Evolutionary conservation across 352 stramenopile genomes (phyloP).

Genomic region (Thraustochytrium sp.): DNA sequence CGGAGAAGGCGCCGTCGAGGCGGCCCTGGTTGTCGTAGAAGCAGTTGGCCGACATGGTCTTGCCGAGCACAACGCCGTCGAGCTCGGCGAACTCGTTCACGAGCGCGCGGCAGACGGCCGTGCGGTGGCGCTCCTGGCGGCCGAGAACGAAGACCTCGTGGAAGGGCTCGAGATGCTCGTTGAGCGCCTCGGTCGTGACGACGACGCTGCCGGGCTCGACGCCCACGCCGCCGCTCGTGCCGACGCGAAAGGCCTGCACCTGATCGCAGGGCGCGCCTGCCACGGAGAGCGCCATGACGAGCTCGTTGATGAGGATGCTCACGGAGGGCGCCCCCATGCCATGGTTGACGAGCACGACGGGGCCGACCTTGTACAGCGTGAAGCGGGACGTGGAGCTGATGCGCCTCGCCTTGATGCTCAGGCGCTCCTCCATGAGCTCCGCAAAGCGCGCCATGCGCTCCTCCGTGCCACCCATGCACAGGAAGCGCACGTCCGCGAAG

Average conservation of each 20-base stretch:
- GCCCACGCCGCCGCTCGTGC: slow-evolving; percentile 67
- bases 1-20: slow-evolving; percentile 69
- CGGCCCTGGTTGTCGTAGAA: slow-evolving; percentile 74
- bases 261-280: slow-evolving; percentile 56
- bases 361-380: slow-evolving; percentile 69
- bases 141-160: slow-evolving; percentile 64
- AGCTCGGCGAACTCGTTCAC: slow-evolving; percentile 58
- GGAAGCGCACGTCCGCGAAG: slow-evolving; percentile 60
- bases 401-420: slow-evolving; percentile 57
- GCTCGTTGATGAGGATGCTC: slow-evolving; percentile 69
- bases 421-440: slow-evolving; percentile 56
- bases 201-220: slow-evolving; percentile 70
- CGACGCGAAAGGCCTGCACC: slow-evolving; percentile 67
- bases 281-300: slow-evolving; percentile 72
- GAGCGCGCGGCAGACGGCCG: slow-evolving; percentile 60
- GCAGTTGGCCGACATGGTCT: slow-evolving; percentile 73
- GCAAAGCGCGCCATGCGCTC: slow-evolving; percentile 70
- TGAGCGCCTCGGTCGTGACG: slow-evolving; percentile 69
- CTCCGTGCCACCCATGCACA: slow-evolving; percentile 64
- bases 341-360: slow-evolving; percentile 68
- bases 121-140: slow-evolving; percentile 56
- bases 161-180: slow-evolving; percentile 66
- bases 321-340: slow-evolving; percentile 72
- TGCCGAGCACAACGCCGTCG: slow-evolving; percentile 62
- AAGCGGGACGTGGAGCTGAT: slow-evolving; percentile 68